Conservation (phyloP, 2,329 filamentous ascomycete species). For the Cladobotryum mycophilum region DNA sequence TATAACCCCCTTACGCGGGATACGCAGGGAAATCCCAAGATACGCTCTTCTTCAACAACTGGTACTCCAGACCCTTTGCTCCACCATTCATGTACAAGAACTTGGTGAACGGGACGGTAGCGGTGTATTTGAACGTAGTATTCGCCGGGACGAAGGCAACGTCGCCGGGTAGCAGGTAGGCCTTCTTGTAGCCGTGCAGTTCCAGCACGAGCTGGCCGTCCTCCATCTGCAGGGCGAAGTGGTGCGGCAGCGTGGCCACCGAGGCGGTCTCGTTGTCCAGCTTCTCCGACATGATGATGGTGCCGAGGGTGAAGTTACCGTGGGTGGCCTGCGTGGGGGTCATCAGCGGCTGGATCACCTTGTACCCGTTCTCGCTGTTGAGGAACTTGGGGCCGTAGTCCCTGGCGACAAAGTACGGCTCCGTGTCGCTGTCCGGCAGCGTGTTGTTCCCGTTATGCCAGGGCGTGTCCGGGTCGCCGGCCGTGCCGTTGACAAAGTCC, state of each 20-base stretch:
- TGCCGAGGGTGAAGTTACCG: slow-evolving; percentile 18
- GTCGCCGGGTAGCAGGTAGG: slow-evolving; percentile 20
- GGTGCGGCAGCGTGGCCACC: slow-evolving; percentile 10
- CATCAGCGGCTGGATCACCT: slow-evolving; percentile 17
- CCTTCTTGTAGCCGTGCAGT: slow-evolving; percentile 18
- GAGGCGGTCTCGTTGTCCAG: slow-evolving; percentile 12
- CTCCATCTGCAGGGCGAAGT: slow-evolving; percentile 21
- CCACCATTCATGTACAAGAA: slow-evolving; percentile 22
- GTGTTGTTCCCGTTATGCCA: slow-evolving; percentile 18
- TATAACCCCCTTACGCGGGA: slow-evolving; percentile 3
- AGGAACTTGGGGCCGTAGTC: slow-evolving; percentile 19
- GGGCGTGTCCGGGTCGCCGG: slow-evolving; percentile 9
- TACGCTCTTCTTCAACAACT: slow-evolving; percentile 16
- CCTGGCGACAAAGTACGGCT: slow-evolving; percentile 18
- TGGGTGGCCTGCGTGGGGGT: slow-evolving; percentile 12
- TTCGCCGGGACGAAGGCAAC: slow-evolving; percentile 21
- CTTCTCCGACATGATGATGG: slow-evolving; percentile 15
- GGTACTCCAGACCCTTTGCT: slow-evolving; percentile 17
- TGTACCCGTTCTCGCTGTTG: slow-evolving; percentile 17
- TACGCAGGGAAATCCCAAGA: slow-evolving; percentile 18
- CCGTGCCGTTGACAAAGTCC: slow-evolving; percentile 19
- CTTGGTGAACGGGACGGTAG: slow-evolving; percentile 20
- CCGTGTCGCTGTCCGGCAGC: slow-evolving; percentile 5
- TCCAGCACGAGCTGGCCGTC: slow-evolving; percentile 19
- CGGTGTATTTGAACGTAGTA: slow-evolving; percentile 17